Conservation (phyloP, 345 rosid genomes). For the Corchorus capsularis region DNA sequence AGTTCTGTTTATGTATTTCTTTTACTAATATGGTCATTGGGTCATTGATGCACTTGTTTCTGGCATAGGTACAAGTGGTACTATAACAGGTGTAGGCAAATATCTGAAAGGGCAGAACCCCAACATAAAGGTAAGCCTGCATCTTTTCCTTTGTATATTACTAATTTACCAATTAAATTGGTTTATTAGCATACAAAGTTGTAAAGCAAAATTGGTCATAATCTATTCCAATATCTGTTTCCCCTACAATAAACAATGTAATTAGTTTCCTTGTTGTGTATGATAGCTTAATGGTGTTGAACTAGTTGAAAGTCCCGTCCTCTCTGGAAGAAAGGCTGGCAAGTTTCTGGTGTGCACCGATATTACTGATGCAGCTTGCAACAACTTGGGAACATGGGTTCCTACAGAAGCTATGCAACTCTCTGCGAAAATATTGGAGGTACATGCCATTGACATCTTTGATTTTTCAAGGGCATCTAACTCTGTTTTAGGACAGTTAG, state of each 20-base stretch:
- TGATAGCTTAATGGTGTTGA: slow-evolving; percentile 77
- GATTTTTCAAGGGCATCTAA: too few relatives aligned
- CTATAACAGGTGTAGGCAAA: slow-evolving; percentile 84
- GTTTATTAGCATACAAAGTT: neutral
- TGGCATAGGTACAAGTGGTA: slow-evolving; percentile 96
- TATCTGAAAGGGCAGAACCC: slow-evolving; percentile 80
- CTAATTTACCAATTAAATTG: neutral
- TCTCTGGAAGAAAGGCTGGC: slow-evolving; percentile 94
- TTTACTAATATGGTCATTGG: too few relatives aligned
- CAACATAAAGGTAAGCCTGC: slow-evolving; percentile 65
- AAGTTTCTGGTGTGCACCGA: slow-evolving; percentile 15
- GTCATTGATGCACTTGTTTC: slow-evolving; percentile 85
- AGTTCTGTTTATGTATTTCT: too few relatives aligned
- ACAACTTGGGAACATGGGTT: too few relatives aligned
- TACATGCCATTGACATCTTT: too few relatives aligned
- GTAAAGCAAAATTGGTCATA: neutral
- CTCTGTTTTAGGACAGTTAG: too few relatives aligned
- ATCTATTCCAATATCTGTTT: too few relatives aligned
- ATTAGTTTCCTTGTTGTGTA: slow-evolving; percentile 19
- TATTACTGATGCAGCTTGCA: too few relatives aligned
- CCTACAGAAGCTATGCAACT: too few relatives aligned
- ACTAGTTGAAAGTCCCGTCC: slow-evolving; percentile 78
- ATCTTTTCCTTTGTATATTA: neutral
- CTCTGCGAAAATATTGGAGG: too few relatives aligned
- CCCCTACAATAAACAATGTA: too few relatives aligned